Evolutionary conservation across 2,329 filamentous ascomycete genomes (phyloP), one percentile per base, ranked within the genome.

Genomic region (Knufia fluminis): DNA sequence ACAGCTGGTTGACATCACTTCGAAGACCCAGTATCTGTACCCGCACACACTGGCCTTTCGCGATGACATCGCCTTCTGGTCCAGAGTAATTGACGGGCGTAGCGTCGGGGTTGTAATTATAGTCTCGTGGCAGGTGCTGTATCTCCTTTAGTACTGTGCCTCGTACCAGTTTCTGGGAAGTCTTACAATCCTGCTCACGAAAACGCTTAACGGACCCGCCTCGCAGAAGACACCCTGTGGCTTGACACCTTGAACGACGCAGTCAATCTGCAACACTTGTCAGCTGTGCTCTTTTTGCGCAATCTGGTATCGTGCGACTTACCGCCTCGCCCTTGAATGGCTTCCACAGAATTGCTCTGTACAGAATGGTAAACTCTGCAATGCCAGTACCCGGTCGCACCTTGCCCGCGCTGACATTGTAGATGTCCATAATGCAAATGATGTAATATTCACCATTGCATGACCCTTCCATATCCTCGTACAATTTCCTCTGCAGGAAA

Each of bases 241-340:
- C 64, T 96, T 94, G 60, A 97, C 88, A 22, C 85, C 91, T 57
- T 83, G 86, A 52, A 97, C 91, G 59, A 95, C 83, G 36, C 89
- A 91, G 75, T 98, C 92, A 62, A 97, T 84, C 88, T 94, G 69
- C 53, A 48, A 22, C 19, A 40, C 32, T 36, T n/a, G 44, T 28
- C 16, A n/a, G 52, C 55, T 35, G 54, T 41, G 17, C 35, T 3
- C 8, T 12, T 32, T 12, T 24, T 14, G 33, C 7, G 7, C 28
- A 45, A 47, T 16, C 16, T 26, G 10, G 40, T 47, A 41, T 54
- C 51, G 20, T 32, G 19, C 31, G 28, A 10, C 49, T 45, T 35
- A 94, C 92, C 67, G 92, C 94, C 76, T 98, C 92, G 63, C 92
- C 91, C 70, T 92, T 91, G 75, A 97, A 98, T 9, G 92, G 92